These are phyloP conservation scores for Bremia lactucae DNA, from an alignment of 352 stramenopile genomes.

Conservation along the genomic window DNA sequence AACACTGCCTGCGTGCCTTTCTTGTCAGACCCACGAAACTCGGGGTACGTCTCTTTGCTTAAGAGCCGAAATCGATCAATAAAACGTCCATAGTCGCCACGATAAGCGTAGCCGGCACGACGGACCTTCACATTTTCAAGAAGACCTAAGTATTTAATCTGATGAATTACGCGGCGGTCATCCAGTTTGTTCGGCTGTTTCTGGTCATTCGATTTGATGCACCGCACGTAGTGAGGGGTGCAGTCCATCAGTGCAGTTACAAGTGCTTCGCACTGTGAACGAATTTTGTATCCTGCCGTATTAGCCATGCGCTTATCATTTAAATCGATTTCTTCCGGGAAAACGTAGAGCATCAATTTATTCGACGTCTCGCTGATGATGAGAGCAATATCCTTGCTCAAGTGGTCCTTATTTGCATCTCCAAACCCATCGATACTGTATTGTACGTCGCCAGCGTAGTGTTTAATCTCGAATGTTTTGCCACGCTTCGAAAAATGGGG, in stretches of 20 bases:
- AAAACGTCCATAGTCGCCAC: conserved; percentile 80
- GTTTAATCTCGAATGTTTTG: conserved; percentile 76
- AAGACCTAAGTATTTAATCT: conserved; percentile 83
- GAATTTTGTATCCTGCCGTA: conserved; percentile 74
- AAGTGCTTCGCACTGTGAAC: conserved; percentile 81
- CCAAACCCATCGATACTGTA: conserved; percentile 78
- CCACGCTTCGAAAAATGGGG: conserved; percentile 78
- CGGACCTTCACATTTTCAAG: conserved; percentile 86
- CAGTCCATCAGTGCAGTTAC: conserved; percentile 84
- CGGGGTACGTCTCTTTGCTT: conserved; percentile 74
- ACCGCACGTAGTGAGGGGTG: conserved; percentile 87
- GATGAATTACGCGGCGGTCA: conserved; percentile 73
- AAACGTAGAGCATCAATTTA: conserved; percentile 82
- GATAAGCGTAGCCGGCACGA: conserved; percentile 74
- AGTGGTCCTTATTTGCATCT: conserved; percentile 72
- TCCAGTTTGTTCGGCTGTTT: conserved; percentile 82
- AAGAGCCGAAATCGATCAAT: conserved; percentile 76
- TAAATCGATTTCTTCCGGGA: conserved; percentile 69
- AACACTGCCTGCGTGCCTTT: conserved; percentile 80
- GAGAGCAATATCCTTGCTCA: conserved; percentile 74
- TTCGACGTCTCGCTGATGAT: conserved; percentile 78
- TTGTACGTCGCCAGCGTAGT: conserved; percentile 81
- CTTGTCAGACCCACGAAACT: conserved; percentile 72
- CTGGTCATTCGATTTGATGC: conserved; percentile 88
- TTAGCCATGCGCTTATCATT: conserved; percentile 75